A percentile compares a stretch with the other conserved stretches of the same genome.
These are phyloP conservation scores for Colletotrichum spaethianum DNA, from an alignment of 2,329 filamentous ascomycete species.

Conservation along the genomic window DNA sequence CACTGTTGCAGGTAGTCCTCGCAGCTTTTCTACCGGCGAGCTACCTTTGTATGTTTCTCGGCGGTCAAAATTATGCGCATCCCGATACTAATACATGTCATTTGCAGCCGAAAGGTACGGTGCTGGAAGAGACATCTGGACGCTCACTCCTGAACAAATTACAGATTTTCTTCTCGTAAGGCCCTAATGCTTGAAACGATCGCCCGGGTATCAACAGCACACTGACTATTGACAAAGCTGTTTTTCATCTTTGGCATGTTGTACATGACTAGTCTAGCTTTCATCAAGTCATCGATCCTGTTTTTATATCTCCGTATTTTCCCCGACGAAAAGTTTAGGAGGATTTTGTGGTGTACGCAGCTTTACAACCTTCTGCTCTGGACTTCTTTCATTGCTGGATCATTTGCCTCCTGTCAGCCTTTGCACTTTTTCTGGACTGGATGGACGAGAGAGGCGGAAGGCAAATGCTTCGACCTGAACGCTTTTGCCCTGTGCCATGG, in stretches of 20 bases:
- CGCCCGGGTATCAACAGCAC: neutral
- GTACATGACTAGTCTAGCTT: conserved; percentile 51
- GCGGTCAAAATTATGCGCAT: neutral
- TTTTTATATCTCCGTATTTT: conserved; percentile 56
- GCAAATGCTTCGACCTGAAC: conserved; percentile 54
- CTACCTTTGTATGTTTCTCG: neutral
- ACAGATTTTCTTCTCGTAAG: conserved; percentile 27
- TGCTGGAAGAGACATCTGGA: conserved; percentile 45
- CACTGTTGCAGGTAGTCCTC: neutral
- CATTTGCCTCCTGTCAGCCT: conserved; percentile 57
- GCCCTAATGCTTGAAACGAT: conserved; percentile 31
- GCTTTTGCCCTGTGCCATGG: conserved; percentile 57
- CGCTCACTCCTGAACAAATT: conserved; percentile 46
- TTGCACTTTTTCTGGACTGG: conserved; percentile 60
- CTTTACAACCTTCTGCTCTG: conserved; percentile 14
- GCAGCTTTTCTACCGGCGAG: conserved; percentile 11
- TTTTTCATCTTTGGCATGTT: conserved; percentile 53
- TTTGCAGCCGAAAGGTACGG: conserved; percentile 12
- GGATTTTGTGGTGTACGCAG: conserved; percentile 44
- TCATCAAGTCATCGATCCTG: conserved; percentile 54
- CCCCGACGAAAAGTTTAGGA: conserved; percentile 46
- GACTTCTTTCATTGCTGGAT: conserved; percentile 50
- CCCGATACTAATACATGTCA: neutral
- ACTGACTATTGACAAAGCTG: conserved; percentile 47
- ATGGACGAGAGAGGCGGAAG: conserved; percentile 47